Conservation (phyloP, 2,329 filamentous ascomycete species). For the Grosmannia serpens region DNA sequence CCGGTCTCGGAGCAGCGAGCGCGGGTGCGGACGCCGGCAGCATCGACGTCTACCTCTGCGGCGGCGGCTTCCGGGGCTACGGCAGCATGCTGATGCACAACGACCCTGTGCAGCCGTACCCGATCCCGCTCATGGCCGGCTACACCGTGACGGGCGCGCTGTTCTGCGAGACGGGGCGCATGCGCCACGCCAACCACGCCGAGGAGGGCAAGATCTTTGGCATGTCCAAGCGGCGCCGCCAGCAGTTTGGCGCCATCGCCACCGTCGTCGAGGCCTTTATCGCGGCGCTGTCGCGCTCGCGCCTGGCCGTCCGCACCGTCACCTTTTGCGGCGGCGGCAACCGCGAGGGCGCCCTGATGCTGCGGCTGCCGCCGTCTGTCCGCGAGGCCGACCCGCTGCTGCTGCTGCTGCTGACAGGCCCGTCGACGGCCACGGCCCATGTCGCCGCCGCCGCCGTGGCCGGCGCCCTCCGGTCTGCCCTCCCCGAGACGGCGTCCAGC, state of each 20-base stretch:
- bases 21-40: slow-evolving; percentile 20
- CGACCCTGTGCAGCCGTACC: slow-evolving; percentile 64
- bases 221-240: slow-evolving; percentile 66
- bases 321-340: slow-evolving; percentile 81
- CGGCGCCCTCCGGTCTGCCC: slow-evolving; percentile 25
- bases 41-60: slow-evolving; percentile 71
- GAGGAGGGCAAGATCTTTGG: slow-evolving; percentile 54
- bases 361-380: slow-evolving; percentile 47
- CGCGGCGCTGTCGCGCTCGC: slow-evolving; percentile 35
- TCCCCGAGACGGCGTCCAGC: slow-evolving; percentile 22
- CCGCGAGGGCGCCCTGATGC: slow-evolving; percentile 70
- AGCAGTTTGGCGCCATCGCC: slow-evolving; percentile 74
- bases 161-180: slow-evolving; percentile 44
- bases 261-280: slow-evolving; percentile 69
- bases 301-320: slow-evolving; percentile 56
- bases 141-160: slow-evolving; percentile 53
- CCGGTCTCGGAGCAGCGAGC: slow-evolving; percentile 28
- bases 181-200: slow-evolving; percentile 38
- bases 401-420: slow-evolving; percentile 29
- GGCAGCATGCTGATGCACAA: slow-evolving; percentile 79
- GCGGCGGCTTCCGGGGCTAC: slow-evolving; percentile 83
- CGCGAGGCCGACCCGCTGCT: slow-evolving; percentile 55
- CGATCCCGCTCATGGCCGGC: slow-evolving; percentile 70
- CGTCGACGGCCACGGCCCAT: not conserved
- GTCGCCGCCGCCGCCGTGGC: slow-evolving; percentile 22